Conservation (phyloP, 202 grass and related monocot genomes). For the Hordeum pubiflorum region DNA sequence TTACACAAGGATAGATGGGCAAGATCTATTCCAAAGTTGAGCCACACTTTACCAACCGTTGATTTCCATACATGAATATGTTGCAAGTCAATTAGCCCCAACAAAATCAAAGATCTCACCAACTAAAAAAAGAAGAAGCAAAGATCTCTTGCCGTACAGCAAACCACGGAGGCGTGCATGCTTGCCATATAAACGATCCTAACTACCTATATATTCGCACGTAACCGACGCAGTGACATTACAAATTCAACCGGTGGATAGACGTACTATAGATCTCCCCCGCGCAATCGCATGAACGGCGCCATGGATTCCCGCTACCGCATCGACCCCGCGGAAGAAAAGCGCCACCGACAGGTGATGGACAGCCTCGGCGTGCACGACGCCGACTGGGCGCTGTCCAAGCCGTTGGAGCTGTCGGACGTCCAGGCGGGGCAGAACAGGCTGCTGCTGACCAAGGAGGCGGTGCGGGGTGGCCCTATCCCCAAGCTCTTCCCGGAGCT, state of each 20-base stretch:
- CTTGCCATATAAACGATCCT: not conserved
- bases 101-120: not conserved
- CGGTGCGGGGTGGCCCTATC: not conserved
- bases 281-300: not conserved
- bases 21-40: not conserved
- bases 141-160: not conserved
- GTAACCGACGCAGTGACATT: not conserved
- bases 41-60: not conserved
- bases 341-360: not conserved
- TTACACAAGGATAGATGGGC: not conserved
- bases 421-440: not conserved
- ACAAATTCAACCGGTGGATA: not conserved
- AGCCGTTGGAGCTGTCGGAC: not conserved
- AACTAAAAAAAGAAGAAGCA: not conserved
- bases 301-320: not conserved
- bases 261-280: not conserved
- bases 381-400: not conserved
- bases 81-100: not conserved
- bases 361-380: not conserved
- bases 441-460: not conserved
- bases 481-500: not conserved
- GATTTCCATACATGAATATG: not conserved
- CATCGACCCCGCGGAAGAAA: not conserved
- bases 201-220: not conserved
- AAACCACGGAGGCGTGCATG: not conserved